These are phyloP conservation scores for Chaetomium tenue DNA, from an alignment of 495 filamentous ascomycete species.

Conservation along the genomic window DNA sequence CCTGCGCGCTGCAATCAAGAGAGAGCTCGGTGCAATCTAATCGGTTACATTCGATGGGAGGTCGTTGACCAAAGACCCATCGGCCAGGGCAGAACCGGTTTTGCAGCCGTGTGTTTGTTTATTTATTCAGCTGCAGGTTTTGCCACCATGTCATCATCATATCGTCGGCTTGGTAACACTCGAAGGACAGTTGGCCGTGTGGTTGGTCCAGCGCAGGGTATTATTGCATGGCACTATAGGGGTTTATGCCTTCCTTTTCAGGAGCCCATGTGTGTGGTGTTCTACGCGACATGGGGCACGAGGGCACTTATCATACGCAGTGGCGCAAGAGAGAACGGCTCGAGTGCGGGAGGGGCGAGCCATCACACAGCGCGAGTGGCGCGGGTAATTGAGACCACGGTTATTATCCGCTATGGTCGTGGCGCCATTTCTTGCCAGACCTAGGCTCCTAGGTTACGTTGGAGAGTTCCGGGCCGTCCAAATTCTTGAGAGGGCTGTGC, in stretches of 20 bases:
- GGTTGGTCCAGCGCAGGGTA: no score
- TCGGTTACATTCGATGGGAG: conserved; percentile 1
- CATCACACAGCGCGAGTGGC: background rate
- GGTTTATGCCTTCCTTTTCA: conserved; percentile 3
- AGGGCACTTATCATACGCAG: background rate
- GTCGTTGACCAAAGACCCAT: background rate
- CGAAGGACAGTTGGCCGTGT: background rate
- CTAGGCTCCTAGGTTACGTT: no score
- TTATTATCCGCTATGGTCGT: background rate
- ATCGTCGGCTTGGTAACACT: background rate
- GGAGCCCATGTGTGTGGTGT: background rate
- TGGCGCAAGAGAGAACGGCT: background rate
- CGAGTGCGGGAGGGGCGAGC: background rate
- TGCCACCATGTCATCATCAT: conserved; percentile 2
- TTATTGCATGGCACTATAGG: background rate
- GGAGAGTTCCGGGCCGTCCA: background rate
- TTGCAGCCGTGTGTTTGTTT: conserved; percentile 8
- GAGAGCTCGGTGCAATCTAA: conserved; percentile 5
- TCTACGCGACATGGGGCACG: background rate
- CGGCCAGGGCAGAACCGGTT: background rate
- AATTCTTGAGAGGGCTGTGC: background rate
- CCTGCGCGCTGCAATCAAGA: background rate
- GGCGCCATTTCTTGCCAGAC: background rate
- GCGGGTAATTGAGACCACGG: conserved; percentile 3
- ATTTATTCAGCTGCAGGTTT: background rate